These are phyloP conservation scores for Coemansia sp. DNA, from an alignment of 192 early-diverging fungal genomes.

Conservation along the genomic window DNA sequence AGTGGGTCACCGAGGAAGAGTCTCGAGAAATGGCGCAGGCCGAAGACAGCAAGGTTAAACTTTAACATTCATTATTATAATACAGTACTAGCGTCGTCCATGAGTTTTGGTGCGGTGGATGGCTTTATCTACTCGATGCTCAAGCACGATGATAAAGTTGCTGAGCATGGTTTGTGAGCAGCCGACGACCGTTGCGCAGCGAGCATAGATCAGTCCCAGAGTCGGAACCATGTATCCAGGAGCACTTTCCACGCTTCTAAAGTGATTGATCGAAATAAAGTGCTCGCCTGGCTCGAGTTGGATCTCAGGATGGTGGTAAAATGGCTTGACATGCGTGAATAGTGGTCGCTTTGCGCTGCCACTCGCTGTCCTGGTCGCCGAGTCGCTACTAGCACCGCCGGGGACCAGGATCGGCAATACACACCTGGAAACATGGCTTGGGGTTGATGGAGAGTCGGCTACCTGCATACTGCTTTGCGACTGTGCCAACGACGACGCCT, in stretches of 20 bases:
- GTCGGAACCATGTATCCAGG: constrained; percentile 42
- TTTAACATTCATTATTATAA: neutral
- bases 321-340: constrained; percentile 24
- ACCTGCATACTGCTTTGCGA: neutral
- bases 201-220: constrained; percentile 40
- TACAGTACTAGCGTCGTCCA: neutral
- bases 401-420: constrained; percentile 1
- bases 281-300: constrained; percentile 34
- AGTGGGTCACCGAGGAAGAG: constrained; percentile 56
- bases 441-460: neutral
- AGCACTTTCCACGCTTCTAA: neutral
- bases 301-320: constrained; percentile 32
- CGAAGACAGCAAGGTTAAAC: constrained; percentile 1
- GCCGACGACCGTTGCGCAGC: constrained; percentile 44
- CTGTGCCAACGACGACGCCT: no score
- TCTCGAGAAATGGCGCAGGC: constrained; percentile 16
- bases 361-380: neutral
- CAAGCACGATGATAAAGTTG: neutral
- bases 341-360: constrained; percentile 7
- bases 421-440: neutral
- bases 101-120: neutral
- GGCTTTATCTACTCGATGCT: neutral
- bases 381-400: neutral
- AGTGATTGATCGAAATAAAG: neutral
- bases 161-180: constrained; percentile 19